These are phyloP conservation scores for Earliella scabrosa DNA, from an alignment of 1,284 basidiomycete species.

Conservation along the genomic window DNA sequence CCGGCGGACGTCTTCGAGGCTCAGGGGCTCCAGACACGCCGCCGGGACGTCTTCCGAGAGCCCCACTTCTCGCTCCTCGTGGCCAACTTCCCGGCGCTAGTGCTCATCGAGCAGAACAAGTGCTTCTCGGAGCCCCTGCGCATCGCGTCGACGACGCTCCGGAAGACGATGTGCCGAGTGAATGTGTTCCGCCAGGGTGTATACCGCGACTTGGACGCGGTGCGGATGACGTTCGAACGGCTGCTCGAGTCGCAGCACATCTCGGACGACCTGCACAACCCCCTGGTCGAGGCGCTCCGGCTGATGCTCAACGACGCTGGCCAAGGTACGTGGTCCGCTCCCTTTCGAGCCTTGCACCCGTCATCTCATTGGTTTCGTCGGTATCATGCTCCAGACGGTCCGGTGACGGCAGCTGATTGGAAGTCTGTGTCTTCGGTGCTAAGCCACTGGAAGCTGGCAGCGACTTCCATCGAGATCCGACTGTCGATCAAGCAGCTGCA, in stretches of 20 bases:
- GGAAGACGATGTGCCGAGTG: slow-evolving; percentile 60
- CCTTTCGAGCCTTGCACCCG: no score
- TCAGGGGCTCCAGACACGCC: slow-evolving; percentile 67
- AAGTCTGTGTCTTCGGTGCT: slow-evolving; percentile 64
- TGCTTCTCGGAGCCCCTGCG: slow-evolving; percentile 54
- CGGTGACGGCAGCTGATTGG: slow-evolving; percentile 61
- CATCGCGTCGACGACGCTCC: slow-evolving; percentile 51
- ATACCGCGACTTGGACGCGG: slow-evolving; percentile 71
- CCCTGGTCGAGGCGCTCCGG: slow-evolving; percentile 66
- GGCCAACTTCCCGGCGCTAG: slow-evolving; percentile 64
- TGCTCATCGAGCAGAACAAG: slow-evolving; percentile 67
- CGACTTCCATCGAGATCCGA: slow-evolving; percentile 77
- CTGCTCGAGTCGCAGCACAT: slow-evolving; percentile 55
- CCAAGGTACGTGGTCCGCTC: slow-evolving; percentile 25
- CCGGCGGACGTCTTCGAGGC: slow-evolving; percentile 61
- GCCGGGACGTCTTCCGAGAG: slow-evolving; percentile 66
- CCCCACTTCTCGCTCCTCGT: slow-evolving; percentile 67
- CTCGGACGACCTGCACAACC: slow-evolving; percentile 57
- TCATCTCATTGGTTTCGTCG: no score
- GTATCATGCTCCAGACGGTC: slow-evolving; percentile 33
- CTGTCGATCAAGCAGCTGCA: slow-evolving; percentile 74
- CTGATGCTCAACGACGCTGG: slow-evolving; percentile 63
- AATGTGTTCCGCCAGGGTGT: slow-evolving; percentile 71
- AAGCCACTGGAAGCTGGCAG: slow-evolving; percentile 81
- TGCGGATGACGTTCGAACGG: slow-evolving; percentile 69